These are phyloP conservation scores for Candida stauntonica DNA, from an alignment of 805 yeast genomes.

Conservation along the genomic window DNA sequence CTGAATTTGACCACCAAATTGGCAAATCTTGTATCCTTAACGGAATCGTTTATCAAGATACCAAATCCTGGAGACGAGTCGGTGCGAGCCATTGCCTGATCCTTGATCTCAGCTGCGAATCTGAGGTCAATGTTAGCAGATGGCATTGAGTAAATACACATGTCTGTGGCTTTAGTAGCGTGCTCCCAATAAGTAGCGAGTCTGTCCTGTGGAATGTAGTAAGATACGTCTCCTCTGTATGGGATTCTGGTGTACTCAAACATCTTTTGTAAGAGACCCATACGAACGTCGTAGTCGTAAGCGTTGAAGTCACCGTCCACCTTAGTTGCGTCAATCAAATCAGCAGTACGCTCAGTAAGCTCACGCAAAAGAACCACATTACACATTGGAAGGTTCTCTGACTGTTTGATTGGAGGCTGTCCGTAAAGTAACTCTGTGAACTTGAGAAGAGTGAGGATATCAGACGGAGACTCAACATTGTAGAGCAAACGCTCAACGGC, in stretches of 20 bases:
- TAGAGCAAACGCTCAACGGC: constrained; percentile 20
- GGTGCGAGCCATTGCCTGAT: neutral
- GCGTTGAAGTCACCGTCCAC: constrained; percentile 23
- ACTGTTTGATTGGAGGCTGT: constrained; percentile 16
- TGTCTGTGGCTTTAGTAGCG: constrained; percentile 41
- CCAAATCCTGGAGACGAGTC: constrained; percentile 7
- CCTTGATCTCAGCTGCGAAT: constrained; percentile 1
- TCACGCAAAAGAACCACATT: constrained; percentile 54
- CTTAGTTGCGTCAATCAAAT: constrained; percentile 61
- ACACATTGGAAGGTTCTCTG: constrained; percentile 30
- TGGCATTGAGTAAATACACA: constrained; percentile 19
- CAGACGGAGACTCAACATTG: constrained; percentile 24
- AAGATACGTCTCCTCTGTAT: constrained; percentile 78
- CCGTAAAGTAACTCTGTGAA: constrained; percentile 25
- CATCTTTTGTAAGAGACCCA: constrained; percentile 33
- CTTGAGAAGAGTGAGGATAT: constrained; percentile 22
- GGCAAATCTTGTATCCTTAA: constrained; percentile 5
- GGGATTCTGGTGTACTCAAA: constrained; percentile 36
- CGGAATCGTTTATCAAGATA: constrained; percentile 7
- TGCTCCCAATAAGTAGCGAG: constrained; percentile 76
- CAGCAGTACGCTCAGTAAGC: constrained; percentile 64
- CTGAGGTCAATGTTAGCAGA: constrained; percentile 7
- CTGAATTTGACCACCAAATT: constrained; percentile 7
- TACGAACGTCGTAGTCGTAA: constrained; percentile 19
- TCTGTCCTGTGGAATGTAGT: constrained; percentile 56